Evolutionary conservation across 805 yeast genomes (phyloP).

Genomic region (Tetrapisispora iriomotensis): DNA sequence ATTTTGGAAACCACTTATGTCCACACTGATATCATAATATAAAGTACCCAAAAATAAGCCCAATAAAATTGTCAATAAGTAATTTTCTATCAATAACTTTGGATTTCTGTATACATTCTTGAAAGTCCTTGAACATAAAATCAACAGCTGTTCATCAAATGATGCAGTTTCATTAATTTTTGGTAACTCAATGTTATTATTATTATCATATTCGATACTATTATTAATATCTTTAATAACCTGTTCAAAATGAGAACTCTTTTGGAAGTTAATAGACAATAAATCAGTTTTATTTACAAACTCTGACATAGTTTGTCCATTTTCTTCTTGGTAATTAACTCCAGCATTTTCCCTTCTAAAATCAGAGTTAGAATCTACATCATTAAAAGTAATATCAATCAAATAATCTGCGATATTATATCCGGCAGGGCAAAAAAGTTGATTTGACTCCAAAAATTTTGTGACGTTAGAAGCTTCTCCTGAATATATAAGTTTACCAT

Average conservation of each 20-base stretch:
- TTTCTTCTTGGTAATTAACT: constrained; percentile 1
- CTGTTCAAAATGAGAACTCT: constrained; percentile 23
- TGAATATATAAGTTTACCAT: constrained; percentile 78
- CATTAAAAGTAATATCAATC: constrained; percentile 78
- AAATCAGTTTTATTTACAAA: constrained; percentile 6
- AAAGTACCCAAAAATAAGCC: constrained; percentile 80
- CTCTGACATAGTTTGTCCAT: background rate
- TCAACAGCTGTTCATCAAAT: constrained; percentile 53
- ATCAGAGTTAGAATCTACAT: background rate
- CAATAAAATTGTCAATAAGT: constrained; percentile 61
- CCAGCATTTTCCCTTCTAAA: background rate
- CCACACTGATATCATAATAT: constrained; percentile 74
- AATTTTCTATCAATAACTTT: constrained; percentile 74
- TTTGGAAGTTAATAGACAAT: constrained; percentile 26
- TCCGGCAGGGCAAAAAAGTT: constrained; percentile 77
- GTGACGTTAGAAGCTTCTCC: constrained; percentile 72
- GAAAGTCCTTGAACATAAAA: constrained; percentile 78
- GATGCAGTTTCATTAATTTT: constrained; percentile 35
- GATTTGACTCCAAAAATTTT: constrained; percentile 64
- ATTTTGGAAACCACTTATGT: constrained; percentile 94
- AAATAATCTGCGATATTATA: constrained; percentile 90
- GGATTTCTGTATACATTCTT: constrained; percentile 92
- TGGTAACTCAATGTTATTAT: constrained; percentile 6
- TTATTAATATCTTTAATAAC: background rate
- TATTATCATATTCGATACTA: constrained; percentile 5